Base-by-base conservation (phyloP, 768 basidiomycete species). In the Termitomyces sp. region DNA sequence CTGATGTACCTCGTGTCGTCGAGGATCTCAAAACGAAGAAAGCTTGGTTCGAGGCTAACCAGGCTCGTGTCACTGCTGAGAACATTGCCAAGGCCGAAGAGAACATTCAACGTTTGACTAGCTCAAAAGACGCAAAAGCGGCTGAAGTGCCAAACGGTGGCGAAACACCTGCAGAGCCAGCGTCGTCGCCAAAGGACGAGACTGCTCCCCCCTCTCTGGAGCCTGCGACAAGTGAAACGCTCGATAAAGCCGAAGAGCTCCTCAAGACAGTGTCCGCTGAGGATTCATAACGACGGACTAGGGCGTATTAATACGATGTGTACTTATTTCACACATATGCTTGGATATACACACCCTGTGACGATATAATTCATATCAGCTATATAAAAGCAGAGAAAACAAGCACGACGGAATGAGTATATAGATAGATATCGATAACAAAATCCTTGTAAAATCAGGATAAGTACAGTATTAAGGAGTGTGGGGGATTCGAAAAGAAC, bases 1-100 rank as follows among this genome's bases (percentile, higher is more conserved):
- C 78, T 5, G 95, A 99, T 60, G 79, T 94, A 34, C 80, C 85
- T 52, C 88, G 92, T 51, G 83, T 93, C 45, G 77, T 98, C 54
- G 89, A 91, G 65, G 91, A 97, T 68, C 78, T 99, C 55, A 88
- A 88, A 70, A 90, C 83, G 49, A 99, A 98, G 80, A 94, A 94
- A 75, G 78, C 85, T 22, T 98, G 94, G 93, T 97, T 84, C 65
- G 85, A 88, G 68, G 95, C 90, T 32, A 98, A 98, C 73, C 93
- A 95, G 70, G 82, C 80, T 26, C 83, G 83, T 22, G 82, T 80
- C 59, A 93, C 91, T 2, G 79, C 82, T 5, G 89, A 90, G 65
- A 90, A 90, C 62, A 74, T 93, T 49, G 82, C 84, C 38, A 88
- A 88, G 71, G 92, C 87, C 12, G 87, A 93, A 68, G 79, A 77